Percentiles rank a stretch among this genome's conserved stretches.
phyloP scores from a whole-genome alignment of 495 filamentous ascomycete species.

The Diplogelasinospora grovesii region DNA sequence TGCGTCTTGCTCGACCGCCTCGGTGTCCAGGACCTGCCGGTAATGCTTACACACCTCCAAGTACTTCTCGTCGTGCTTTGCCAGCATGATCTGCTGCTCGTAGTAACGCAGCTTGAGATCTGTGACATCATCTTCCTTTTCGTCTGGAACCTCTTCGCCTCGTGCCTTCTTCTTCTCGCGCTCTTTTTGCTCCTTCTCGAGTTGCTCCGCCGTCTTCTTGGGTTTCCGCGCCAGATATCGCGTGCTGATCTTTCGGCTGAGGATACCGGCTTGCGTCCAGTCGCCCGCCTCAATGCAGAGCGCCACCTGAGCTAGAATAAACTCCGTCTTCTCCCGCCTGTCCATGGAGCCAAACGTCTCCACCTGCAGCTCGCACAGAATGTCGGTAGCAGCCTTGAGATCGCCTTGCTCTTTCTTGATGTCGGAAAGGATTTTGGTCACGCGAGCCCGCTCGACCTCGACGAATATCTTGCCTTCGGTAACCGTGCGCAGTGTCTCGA shows the following conservation, averaged over 20 bases:
- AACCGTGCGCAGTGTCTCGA: constrained; percentile 90
- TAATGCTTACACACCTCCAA: constrained; percentile 97
- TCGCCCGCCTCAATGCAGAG: constrained; percentile 93
- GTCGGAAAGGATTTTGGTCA: constrained; percentile 88
- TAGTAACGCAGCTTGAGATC: constrained; percentile 95
- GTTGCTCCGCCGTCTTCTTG: constrained; percentile 77
- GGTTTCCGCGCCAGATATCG: constrained; percentile 81
- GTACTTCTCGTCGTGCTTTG: constrained; percentile 96
- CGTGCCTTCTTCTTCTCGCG: constrained; percentile 69
- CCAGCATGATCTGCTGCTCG: constrained; percentile 88
- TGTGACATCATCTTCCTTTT: constrained; percentile 82
- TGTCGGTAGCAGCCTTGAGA: constrained; percentile 80
- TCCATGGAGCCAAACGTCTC: constrained; percentile 99
- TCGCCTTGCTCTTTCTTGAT: constrained; percentile 96
- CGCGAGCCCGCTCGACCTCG: constrained; percentile 92
- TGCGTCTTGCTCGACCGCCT: constrained; percentile 84
- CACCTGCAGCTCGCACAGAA: constrained; percentile 93
- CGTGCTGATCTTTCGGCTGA: constrained; percentile 95
- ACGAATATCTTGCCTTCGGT: constrained; percentile 99
- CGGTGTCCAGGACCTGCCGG: constrained; percentile 89
- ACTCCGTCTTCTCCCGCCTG: constrained; percentile 93
- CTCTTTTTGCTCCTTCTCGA: constrained; percentile 83
- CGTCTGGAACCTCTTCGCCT: constrained; percentile 71
- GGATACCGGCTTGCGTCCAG: constrained; percentile 91
- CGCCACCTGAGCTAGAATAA: constrained; percentile 91